Percentiles rank a stretch among this genome's conserved stretches.
These are phyloP conservation scores for Corniculantispora saksenae DNA, from an alignment of 2,329 filamentous ascomycete species.

Conservation along the genomic window DNA sequence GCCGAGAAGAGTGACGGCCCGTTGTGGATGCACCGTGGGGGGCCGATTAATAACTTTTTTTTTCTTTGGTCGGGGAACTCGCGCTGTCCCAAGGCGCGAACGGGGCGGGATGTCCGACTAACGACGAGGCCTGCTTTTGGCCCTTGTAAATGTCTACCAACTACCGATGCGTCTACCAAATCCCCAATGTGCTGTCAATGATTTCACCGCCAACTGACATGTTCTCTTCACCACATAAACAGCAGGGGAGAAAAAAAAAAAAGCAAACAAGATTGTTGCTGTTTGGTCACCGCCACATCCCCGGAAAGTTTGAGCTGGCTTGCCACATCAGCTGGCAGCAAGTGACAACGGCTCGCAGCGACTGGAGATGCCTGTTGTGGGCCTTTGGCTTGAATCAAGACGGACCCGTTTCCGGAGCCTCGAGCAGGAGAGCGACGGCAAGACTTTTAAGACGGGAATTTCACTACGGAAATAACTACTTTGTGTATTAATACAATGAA, in stretches of 20 bases:
- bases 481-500: too few species aligned
- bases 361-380: neutral
- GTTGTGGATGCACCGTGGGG: slow-evolving; percentile 5
- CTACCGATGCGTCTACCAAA: too few species aligned
- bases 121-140: neutral
- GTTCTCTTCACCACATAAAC: too few species aligned
- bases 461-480: neutral
- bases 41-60: slow-evolving; percentile 5
- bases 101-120: slow-evolving; percentile 3
- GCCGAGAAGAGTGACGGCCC: neutral
- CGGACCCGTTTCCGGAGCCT: neutral
- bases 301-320: too few species aligned
- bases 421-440: neutral
- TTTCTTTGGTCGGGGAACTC: neutral
- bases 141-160: too few species aligned
- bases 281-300: neutral
- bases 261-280: neutral
- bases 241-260: neutral
- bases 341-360: neutral
- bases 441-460: neutral
- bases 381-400: neutral
- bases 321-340: neutral
- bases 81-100: neutral
- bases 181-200: neutral
- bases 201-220: too few species aligned